phyloP scores from a whole-genome alignment of 129 eudicot genomes.

The Heracleum sosnowskyi region DNA sequence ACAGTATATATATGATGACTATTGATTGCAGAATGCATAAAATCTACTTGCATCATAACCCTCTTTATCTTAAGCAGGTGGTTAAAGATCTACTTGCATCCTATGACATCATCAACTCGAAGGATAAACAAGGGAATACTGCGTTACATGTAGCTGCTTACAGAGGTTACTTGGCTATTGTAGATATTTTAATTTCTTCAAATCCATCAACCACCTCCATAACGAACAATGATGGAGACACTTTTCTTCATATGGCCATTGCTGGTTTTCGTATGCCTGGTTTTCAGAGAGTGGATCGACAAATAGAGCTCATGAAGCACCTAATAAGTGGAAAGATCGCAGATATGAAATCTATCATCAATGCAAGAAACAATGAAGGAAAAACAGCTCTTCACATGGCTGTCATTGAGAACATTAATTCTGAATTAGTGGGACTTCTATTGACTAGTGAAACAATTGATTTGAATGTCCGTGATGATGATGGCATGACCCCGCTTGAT shows the following conservation, averaged over 20 bases:
- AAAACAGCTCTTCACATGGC: constrained; percentile 90
- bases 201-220: constrained; percentile 35
- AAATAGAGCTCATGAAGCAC: constrained; percentile 60
- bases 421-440: constrained; percentile 66
- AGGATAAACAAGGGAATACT: constrained; percentile 67
- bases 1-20: not conserved
- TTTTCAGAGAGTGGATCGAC: constrained; percentile 67
- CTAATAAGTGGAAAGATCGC: constrained; percentile 31
- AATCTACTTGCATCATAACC: too few species aligned
- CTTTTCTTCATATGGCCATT: constrained; percentile 73
- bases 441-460: constrained; percentile 50
- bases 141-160: constrained; percentile 75
- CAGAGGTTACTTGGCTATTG: constrained; percentile 46
- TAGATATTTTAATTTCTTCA: constrained; percentile 39
- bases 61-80: constrained; percentile 36
- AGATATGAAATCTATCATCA: constrained; percentile 41
- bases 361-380: constrained; percentile 56
- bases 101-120: constrained; percentile 33
- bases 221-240: constrained; percentile 66
- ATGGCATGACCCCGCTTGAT: constrained; percentile 76
- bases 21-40: not conserved
- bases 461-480: constrained; percentile 48
- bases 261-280: constrained; percentile 72
- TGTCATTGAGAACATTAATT: constrained; percentile 53
- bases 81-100: constrained; percentile 52